Evolutionary conservation across 305 asterid species (phyloP).

Genomic region (Fraxinus ornus): DNA sequence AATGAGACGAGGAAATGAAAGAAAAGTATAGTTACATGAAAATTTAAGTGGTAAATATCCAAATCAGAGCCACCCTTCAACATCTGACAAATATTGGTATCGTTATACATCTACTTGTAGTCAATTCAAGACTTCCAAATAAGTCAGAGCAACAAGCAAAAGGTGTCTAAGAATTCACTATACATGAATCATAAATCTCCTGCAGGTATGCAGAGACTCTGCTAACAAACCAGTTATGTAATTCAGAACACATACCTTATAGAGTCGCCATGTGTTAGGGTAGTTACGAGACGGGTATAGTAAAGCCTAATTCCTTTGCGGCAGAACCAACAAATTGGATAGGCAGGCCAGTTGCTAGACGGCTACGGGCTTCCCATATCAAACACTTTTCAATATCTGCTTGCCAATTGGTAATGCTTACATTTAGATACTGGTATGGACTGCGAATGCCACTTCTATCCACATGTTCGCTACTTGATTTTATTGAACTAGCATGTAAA

Average conservation of each 20-base stretch:
- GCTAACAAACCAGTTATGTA: background rate
- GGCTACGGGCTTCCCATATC: slow-evolving; percentile 93
- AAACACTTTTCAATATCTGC: slow-evolving; percentile 75
- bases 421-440: slow-evolving; percentile 53
- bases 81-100: background rate
- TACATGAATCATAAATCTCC: background rate
- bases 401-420: slow-evolving; percentile 58
- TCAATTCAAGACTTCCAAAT: background rate
- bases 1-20: background rate
- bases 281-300: slow-evolving; percentile 44
- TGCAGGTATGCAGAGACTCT: background rate
- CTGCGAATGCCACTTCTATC: slow-evolving; percentile 39
- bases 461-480: slow-evolving; percentile 41
- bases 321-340: slow-evolving; percentile 62
- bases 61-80: background rate
- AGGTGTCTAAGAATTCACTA: background rate
- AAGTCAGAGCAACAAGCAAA: background rate
- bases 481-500: slow-evolving; percentile 49
- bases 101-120: background rate
- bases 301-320: slow-evolving; percentile 85
- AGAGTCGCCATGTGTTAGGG: background rate
- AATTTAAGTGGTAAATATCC: background rate
- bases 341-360: slow-evolving; percentile 72
- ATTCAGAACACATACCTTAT: background rate
- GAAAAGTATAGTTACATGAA: background rate